phyloP scores from a whole-genome alignment of 169 alveolate genomes.

The Neospora caninum region DNA sequence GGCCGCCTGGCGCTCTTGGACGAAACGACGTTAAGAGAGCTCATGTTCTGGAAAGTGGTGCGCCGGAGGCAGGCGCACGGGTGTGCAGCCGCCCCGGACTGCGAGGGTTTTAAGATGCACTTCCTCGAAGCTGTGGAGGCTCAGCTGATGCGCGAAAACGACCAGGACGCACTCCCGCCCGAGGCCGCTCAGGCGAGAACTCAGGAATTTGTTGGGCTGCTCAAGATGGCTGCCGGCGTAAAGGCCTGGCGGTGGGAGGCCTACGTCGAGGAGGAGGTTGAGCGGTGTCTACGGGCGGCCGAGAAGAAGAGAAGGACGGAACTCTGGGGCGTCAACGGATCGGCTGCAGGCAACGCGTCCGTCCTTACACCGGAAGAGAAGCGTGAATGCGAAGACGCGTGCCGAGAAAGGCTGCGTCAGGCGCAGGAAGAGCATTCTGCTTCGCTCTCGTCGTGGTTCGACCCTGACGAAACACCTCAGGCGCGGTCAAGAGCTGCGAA shows the following conservation, averaged over 20 bases:
- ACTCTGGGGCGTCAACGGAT: no score
- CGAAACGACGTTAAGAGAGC: not conserved
- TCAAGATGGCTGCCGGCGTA: not conserved
- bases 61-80: not conserved
- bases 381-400: not conserved
- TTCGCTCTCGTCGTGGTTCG: no score
- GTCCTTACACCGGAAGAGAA: not conserved
- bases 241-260: not conserved
- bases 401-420: not conserved
- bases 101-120: no score
- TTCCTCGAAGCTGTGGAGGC: not conserved
- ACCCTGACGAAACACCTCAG: no score
- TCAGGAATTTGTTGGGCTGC: not conserved
- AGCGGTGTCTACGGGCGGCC: not conserved
- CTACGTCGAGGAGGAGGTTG: not conserved
- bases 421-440: not conserved
- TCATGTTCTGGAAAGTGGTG: not conserved
- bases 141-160: not conserved
- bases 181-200: not conserved
- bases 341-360: no score
- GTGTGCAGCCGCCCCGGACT: no score
- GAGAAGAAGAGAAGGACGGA: not conserved
- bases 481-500: no score
- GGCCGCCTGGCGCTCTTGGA: not conserved
- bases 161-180: not conserved